Base-by-base conservation (phyloP, 2,329 filamentous ascomycete genomes). In the Calonectria montana region DNA sequence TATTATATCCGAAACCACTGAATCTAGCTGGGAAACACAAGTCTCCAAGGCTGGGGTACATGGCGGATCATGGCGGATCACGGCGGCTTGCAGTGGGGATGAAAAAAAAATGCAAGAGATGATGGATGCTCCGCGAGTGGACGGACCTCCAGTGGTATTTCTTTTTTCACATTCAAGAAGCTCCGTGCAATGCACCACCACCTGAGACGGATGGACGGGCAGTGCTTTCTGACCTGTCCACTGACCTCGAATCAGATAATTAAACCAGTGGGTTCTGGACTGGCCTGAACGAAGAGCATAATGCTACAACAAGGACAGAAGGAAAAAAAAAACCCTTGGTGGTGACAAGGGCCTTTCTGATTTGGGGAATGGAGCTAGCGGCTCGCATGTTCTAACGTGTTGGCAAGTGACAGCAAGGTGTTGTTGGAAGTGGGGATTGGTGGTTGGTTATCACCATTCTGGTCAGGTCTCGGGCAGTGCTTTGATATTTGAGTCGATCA, bases 101-200 rank as follows among this genome's bases (percentile, higher is more conserved):
- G 64, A 74, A 70, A 72, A 62, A 68, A 69, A 35, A 35, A 35
- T 35, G 31, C 59, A 67, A 73, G 65, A 64, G 69, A 70, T 57
- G 59, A 62, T 47, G 59, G 59, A 62, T 47, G 59, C 62, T 53
- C 41, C 68, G 66, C 41, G 59, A 68, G 66, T 37, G 59, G 59
- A 50, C 43, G 62, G 59, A 69, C 73, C 63, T 71, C 65, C 27
- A 23, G 29, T 37, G 35, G 29, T 64, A 53, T 50, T 65, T 61
- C 48, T 76, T 70, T 72, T 72, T 35, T 41, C 21, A 61, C 45
- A n/a, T 37, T 37, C 45, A 53, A 27, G 41, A 29, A 61, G 27
- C 39, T 37, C 25, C 27, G 50, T 31, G 27, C 16, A 50, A 62
- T 66, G 45, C 55, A 62, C 43, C 47, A 47, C 27, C 64, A 41